Percentiles rank a stretch among this genome's conserved stretches.
Evolutionary conservation across 148 eudicot genomes (phyloP).

Genomic region (Diospyros lotus): DNA sequence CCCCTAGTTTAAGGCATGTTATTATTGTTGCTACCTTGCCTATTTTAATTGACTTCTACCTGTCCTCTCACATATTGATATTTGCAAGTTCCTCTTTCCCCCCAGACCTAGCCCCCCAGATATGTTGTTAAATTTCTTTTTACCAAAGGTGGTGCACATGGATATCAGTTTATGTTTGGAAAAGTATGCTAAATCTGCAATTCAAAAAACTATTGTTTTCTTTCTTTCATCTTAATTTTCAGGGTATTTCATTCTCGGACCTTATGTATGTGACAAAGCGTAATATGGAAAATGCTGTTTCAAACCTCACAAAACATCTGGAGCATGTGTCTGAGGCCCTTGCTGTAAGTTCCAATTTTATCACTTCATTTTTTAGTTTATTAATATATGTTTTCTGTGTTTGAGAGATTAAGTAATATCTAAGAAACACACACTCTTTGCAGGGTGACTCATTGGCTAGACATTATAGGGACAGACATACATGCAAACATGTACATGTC

Average conservation of each 20-base stretch:
- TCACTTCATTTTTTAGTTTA: background rate
- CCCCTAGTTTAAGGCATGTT: no score
- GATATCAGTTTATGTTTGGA: background rate
- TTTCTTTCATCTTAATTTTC: conserved; percentile 3
- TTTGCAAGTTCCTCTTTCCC: background rate
- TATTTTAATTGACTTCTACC: background rate
- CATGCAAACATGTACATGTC: no score
- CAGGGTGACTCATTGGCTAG: no score
- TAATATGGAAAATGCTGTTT: conserved; percentile 75
- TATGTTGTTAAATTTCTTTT: no score
- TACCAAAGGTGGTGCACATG: background rate
- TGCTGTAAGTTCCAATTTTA: conserved; percentile 47
- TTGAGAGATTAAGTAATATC: background rate
- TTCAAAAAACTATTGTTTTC: background rate
- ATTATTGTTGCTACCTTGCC: no score
- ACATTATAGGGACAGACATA: no score
- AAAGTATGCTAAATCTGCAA: background rate
- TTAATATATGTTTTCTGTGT: background rate
- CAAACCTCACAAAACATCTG: conserved; percentile 79
- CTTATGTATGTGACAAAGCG: conserved; percentile 91
- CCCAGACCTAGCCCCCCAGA: no score
- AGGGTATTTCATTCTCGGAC: conserved; percentile 87
- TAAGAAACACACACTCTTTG: no score
- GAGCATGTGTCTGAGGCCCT: conserved; percentile 60
- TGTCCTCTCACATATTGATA: background rate